A percentile compares a stretch with the other conserved stretches of the same genome.
Conservation (phyloP, 2,329 filamentous ascomycete species). For the Parascedosporium putredinis region DNA sequence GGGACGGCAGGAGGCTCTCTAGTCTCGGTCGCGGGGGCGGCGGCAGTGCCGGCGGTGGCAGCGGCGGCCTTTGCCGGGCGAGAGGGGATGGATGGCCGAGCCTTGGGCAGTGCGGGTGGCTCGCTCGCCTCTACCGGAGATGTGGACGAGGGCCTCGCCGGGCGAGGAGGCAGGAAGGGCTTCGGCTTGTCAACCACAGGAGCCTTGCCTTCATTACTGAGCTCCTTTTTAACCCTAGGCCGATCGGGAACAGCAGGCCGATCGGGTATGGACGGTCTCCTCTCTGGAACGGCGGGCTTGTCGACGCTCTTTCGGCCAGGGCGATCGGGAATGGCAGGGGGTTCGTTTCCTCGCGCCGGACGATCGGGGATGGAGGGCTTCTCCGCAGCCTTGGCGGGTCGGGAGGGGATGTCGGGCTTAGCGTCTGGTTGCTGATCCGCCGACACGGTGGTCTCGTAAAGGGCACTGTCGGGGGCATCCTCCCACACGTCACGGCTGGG, state of each 20-base stretch:
- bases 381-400: background rate
- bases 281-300: constrained; percentile 12
- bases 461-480: constrained; percentile 74
- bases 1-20: constrained; percentile 13
- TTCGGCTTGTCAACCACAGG: constrained; percentile 44
- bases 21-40: constrained; percentile 26
- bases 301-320: constrained; percentile 21
- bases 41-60: constrained; percentile 25
- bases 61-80: constrained; percentile 12
- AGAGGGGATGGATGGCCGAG: constrained; percentile 18
- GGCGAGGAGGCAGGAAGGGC: constrained; percentile 50
- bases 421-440: constrained; percentile 18
- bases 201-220: constrained; percentile 30
- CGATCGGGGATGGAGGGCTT: background rate
- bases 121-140: constrained; percentile 3
- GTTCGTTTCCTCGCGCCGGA: background rate
- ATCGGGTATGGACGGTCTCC: no score
- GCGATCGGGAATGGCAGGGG: constrained; percentile 9
- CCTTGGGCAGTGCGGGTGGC: background rate
- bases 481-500: constrained; percentile 94
- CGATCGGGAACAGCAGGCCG: constrained; percentile 34
- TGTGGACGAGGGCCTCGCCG: constrained; percentile 38
- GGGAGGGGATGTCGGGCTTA: constrained; percentile 15
- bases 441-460: constrained; percentile 64
- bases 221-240: constrained; percentile 34